Base-by-base conservation (phyloP, 768 basidiomycete species). In the Pulveroboletus sp. region DNA sequence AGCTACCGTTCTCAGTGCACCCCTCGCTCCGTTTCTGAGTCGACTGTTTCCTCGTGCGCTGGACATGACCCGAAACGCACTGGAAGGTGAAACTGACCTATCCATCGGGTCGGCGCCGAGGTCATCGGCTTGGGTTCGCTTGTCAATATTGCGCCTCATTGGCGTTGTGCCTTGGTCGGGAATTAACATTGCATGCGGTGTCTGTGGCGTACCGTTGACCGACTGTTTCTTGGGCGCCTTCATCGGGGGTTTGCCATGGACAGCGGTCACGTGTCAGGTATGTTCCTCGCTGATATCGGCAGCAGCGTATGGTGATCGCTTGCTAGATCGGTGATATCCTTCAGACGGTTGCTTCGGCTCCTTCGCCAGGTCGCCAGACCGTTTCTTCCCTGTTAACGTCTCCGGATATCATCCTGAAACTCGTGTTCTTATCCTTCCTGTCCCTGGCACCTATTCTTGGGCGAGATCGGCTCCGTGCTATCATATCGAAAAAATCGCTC, bases 131-230 rank as follows among this genome's bases (percentile, higher is more conserved):
- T 96, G 94, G 93, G 84, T 93, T 39, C 82, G 93, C 36, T 73
- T 96, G 39, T 85, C 92, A 3, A 80, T 95, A 50, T 79, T 97
- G 55, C 82, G 94, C 43, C 82, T 95, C 50, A 81, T 95, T 60
- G 94, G 94, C 17, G 82, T 97, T 47, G 91, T 96, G 4, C 94
- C 94, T 6, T 97, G 94, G 94, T 91, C 89, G 50, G 93, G 91
- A 51, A 92, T 97, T 75, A 97, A 97, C 67, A 88, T 97, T 50
- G 93, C 93, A 39, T 95, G 88, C 68, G 93, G 93, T 45, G 91
- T 95, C 26, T 89, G 88, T 59, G 86, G 88, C 31, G 91, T 97
- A 14, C 71, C 82, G 8, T 61, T 89, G 43, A 63, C 72, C 49
- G 87, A 92, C 65, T 92, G 89, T 61, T 74, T 85, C 62, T 71